Conservation (phyloP, 2,329 filamentous ascomycete genomes). For the Penicillium sumatraense region DNA sequence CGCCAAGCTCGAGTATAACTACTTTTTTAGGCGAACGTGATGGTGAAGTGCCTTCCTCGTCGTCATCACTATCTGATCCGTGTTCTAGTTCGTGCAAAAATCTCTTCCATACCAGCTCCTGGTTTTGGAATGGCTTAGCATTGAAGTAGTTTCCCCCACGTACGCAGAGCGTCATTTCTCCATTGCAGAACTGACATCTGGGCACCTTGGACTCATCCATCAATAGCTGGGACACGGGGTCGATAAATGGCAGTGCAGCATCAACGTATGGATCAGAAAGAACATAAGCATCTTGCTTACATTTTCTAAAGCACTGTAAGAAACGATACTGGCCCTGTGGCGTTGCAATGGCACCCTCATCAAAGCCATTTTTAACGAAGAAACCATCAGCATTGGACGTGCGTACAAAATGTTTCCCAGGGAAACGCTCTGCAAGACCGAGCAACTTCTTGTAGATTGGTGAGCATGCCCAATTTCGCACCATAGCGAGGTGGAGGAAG, state of each 20-base stretch:
- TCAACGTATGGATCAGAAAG: conserved; percentile 20
- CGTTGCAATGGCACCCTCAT: conserved; percentile 15
- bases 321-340: conserved; percentile 28
- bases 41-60: neutral
- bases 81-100: conserved; percentile 10
- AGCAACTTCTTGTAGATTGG: conserved; percentile 11
- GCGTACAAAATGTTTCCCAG: conserved; percentile 18
- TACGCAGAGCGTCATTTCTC: conserved; percentile 25
- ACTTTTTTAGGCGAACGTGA: neutral
- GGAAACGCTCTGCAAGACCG: neutral
- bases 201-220: conserved; percentile 19
- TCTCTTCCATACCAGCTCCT: conserved; percentile 15
- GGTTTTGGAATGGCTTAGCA: conserved; percentile 9
- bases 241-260: conserved; percentile 21
- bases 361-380: conserved; percentile 26
- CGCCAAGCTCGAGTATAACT: conserved; percentile 27
- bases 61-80: neutral
- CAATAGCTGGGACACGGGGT: conserved; percentile 18
- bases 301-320: conserved; percentile 27
- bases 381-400: conserved; percentile 28
- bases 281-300: conserved; percentile 23
- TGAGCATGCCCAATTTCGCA: conserved; percentile 19
- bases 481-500: conserved; percentile 24
- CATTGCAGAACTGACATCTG: conserved; percentile 20
- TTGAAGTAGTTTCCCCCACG: conserved; percentile 29